A percentile compares a stretch with the other conserved stretches of the same genome.
phyloP scores from a whole-genome alignment of 257 asterid genomes.

The Ballota nigra region DNA sequence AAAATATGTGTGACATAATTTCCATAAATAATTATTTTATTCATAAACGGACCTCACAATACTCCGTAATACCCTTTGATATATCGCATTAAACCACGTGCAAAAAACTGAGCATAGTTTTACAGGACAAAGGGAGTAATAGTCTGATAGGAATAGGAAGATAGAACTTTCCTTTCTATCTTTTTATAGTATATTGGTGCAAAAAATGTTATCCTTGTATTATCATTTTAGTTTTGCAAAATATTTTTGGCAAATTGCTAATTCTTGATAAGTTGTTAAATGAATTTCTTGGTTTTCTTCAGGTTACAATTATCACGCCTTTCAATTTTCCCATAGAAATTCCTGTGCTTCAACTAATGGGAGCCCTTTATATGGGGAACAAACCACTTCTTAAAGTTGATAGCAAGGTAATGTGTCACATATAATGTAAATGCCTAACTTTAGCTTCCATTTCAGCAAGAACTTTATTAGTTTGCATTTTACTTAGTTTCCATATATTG shows the following conservation, averaged over 20 bases:
- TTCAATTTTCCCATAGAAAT: conserved; percentile 96
- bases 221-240: neutral
- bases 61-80: no score
- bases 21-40: no score
- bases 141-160: neutral
- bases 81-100: no score
- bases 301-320: conserved; percentile 92
- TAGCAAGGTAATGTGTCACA: conserved; percentile 64
- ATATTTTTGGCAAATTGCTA: neutral
- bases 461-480: neutral
- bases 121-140: no score
- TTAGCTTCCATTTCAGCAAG: neutral
- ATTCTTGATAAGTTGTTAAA: neutral
- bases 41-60: no score
- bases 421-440: neutral
- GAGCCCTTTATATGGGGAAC: conserved; percentile 98
- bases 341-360: conserved; percentile 97
- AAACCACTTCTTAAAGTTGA: conserved; percentile 94
- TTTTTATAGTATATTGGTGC: no score
- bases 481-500: neutral
- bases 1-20: no score
- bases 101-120: no score
- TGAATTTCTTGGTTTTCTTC: neutral
- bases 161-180: neutral
- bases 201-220: no score